phyloP scores from a whole-genome alignment of 1,284 basidiomycete genomes.

The Lignosus rhinocerotis region DNA sequence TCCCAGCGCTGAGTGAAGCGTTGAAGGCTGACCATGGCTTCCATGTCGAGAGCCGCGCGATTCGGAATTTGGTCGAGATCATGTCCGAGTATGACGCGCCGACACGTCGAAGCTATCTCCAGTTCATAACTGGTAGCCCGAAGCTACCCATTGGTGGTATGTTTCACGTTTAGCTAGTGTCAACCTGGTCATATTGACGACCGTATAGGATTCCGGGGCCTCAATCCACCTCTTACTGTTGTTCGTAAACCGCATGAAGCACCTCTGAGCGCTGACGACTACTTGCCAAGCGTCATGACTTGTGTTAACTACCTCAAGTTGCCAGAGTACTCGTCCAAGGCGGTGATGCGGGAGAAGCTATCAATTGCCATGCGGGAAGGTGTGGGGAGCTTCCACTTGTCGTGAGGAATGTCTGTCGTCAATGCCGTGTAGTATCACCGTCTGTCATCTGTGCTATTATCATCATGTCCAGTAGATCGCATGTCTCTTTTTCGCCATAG shows the following conservation, averaged over 20 bases:
- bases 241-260: constrained; percentile 96
- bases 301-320: constrained; percentile 97
- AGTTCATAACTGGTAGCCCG: constrained; percentile 97
- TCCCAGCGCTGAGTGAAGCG: constrained; percentile 79
- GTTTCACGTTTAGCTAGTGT: constrained; percentile 24
- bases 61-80: constrained; percentile 84
- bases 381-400: constrained; percentile 93
- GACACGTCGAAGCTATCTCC: constrained; percentile 86
- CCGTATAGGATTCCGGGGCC: constrained; percentile 84
- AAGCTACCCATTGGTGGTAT: constrained; percentile 90
- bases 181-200: not conserved
- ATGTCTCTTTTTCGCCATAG: constrained; percentile 7
- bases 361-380: constrained; percentile 86
- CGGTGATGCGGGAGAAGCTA: constrained; percentile 80
- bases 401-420: constrained; percentile 46
- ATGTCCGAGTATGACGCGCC: constrained; percentile 80
- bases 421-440: constrained; percentile 18
- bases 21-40: constrained; percentile 99
- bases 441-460: constrained; percentile 24
- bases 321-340: constrained; percentile 88
- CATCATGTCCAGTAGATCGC: constrained; percentile 23
- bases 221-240: constrained; percentile 94
- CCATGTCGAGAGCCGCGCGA: constrained; percentile 90
- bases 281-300: constrained; percentile 97
- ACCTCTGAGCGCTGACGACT: constrained; percentile 89